phyloP scores from a whole-genome alignment of 1,139 yeast species.

The Hansenula lynferdii region DNA sequence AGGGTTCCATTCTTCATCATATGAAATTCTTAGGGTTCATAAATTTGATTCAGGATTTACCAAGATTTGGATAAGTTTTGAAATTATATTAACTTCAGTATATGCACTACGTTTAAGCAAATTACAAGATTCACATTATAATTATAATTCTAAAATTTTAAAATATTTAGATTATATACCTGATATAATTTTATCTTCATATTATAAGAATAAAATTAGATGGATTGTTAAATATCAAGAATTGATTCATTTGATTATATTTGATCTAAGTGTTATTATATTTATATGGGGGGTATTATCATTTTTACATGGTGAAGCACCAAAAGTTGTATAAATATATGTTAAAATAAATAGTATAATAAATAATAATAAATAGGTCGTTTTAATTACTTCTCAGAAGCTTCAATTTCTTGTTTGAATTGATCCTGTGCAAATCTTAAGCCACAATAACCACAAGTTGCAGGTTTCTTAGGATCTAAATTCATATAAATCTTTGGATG shows the following conservation, averaged over 20 bases:
- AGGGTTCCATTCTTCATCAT: constrained; percentile 13
- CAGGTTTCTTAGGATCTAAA: constrained; percentile 54
- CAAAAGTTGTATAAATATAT: no score
- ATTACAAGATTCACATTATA: constrained; percentile 24
- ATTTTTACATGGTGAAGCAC: constrained; percentile 16
- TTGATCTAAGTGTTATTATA: constrained; percentile 36
- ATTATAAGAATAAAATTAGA: constrained; percentile 19
- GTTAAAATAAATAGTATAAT: no score
- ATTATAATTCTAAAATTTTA: constrained; percentile 18
- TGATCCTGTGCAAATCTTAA: constrained; percentile 38
- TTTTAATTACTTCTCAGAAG: neutral
- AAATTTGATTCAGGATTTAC: constrained; percentile 28
- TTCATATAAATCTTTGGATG: constrained; percentile 84
- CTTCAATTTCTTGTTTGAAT: constrained; percentile 13
- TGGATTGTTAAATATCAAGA: constrained; percentile 32
- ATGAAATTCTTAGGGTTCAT: constrained; percentile 10
- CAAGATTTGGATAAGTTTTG: constrained; percentile 30
- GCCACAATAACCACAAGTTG: constrained; percentile 79
- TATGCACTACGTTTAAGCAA: constrained; percentile 25
- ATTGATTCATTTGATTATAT: constrained; percentile 30
- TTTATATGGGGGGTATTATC: constrained; percentile 31
- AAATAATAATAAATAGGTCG: no score
- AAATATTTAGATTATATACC: constrained; percentile 20
- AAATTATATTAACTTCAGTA: constrained; percentile 29
- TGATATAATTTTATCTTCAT: constrained; percentile 22